A percentile compares a stretch with the other conserved stretches of the same genome.
Conservation (phyloP, 192 early-diverging fungal genomes). For the Coemansia brasiliensis region DNA sequence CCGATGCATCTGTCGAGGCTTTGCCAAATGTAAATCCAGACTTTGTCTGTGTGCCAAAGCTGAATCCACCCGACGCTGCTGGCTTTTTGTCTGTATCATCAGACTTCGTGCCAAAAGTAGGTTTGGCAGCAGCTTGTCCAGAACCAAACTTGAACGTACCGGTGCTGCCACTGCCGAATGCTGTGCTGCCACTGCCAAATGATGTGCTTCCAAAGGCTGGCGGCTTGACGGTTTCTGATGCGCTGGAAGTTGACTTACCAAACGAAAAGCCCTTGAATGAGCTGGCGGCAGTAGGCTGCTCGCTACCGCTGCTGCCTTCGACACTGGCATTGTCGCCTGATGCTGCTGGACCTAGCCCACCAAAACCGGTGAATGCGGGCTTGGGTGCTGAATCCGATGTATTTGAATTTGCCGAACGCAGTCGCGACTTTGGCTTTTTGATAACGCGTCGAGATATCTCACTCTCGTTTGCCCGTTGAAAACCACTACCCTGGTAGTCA, state of each 20-base stretch:
- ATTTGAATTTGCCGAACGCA: constrained; percentile 10
- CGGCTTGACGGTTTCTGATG: neutral
- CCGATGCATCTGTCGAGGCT: neutral
- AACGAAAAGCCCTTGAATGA: constrained; percentile 46
- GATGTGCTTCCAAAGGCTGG: constrained; percentile 12
- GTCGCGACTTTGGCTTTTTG: constrained; percentile 50
- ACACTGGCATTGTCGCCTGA: neutral
- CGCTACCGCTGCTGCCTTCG: constrained; percentile 1
- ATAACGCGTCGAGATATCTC: constrained; percentile 34
- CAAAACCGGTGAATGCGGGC: constrained; percentile 29
- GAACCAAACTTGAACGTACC: constrained; percentile 2
- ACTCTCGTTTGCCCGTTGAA: constrained; percentile 27
- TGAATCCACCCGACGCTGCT: constrained; percentile 12
- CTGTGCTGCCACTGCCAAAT: constrained; percentile 2
- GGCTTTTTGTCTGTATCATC: neutral
- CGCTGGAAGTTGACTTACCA: constrained; percentile 14
- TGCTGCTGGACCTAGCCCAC: constrained; percentile 29
- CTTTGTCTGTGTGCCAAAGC: constrained; percentile 12
- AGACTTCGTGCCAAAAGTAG: neutral
- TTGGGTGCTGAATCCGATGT: constrained; percentile 5
- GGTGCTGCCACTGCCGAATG: constrained; percentile 1
- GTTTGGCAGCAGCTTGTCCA: neutral
- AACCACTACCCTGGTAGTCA: constrained; percentile 13
- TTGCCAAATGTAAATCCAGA: constrained; percentile 8
- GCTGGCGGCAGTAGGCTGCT: constrained; percentile 11